Evolutionary conservation across 1,284 basidiomycete genomes (phyloP), one percentile per base, ranked within the genome.

Genomic region (Cutaneotrichosporon dermatis): DNA sequence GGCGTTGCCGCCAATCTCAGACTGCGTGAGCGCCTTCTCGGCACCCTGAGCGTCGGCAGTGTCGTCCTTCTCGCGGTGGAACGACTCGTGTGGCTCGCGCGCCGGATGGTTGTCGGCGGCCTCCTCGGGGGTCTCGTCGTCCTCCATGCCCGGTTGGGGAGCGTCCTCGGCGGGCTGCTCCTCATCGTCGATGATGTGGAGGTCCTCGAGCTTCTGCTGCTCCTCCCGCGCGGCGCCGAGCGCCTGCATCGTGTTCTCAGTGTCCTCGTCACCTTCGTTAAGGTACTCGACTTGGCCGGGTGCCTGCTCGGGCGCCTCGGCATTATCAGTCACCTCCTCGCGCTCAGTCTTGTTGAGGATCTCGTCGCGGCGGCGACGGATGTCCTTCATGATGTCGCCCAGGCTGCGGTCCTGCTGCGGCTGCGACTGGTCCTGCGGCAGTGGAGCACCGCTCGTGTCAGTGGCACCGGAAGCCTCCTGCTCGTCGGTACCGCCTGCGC

Each of bases 351-450:
- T 71, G 45, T 86, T 83, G 58, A 90, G 80, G 63, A 98, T 97
- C 62, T 93, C 88, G 62, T 95, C 86, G 65, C 93, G 86, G 12
- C 88, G 86, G 62, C 89, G 86, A 55, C 84, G 85, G 65, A 97
- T 90, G 69, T 94, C 89, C 66, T 89, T 85, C 57, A 92, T 77
- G 1, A 90, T 85, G 72, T 98, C 94, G 41, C 92, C 93, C 2
- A 95, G 84, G 62, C 85, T 88, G 57, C 92, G 89, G 35, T 88
- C 79, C 4, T 89, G 86, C 7, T 89, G 86, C 40, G 81, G 81
- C 16, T 70, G 69, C 4, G 54, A 42, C 41, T 65, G 57, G 48
- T 72, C 65, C 15, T 67, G 57, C 12, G 75, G 69, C 3, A 74
- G 58, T 11, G 75, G 73, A 0, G 73, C 74, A 12, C 74, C 75